These are phyloP conservation scores for Przewalskia tangutica DNA, from an alignment of 257 asterid species.

Conservation along the genomic window DNA sequence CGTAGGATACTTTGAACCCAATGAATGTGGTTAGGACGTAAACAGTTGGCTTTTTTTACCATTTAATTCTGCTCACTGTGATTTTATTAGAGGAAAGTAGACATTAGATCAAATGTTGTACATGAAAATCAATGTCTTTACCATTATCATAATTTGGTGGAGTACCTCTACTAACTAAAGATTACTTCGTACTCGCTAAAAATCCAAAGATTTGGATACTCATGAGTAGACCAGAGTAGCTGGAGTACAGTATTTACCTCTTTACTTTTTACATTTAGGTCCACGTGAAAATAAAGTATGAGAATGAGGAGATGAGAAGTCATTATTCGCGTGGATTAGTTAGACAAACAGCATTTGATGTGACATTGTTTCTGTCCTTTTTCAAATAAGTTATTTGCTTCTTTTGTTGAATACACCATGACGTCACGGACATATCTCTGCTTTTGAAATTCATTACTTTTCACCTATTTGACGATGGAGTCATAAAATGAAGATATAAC, in stretches of 20 bases:
- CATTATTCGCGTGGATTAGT: too few species aligned
- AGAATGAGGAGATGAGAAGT: not conserved
- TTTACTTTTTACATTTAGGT: not conserved
- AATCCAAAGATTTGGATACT: not conserved
- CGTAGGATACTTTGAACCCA: not conserved
- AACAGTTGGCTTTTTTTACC: not conserved
- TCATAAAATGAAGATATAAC: not conserved
- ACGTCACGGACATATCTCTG: not conserved
- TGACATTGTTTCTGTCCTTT: not conserved
- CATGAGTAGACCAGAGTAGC: not conserved
- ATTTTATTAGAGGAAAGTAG: not conserved
- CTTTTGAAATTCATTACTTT: not conserved
- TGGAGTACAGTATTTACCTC: not conserved
- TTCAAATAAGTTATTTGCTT: not conserved
- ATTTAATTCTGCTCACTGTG: not conserved
- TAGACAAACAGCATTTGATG: too few species aligned
- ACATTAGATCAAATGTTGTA: not conserved
- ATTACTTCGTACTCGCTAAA: not conserved
- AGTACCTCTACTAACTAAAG: not conserved
- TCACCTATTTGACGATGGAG: not conserved
- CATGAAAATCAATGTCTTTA: not conserved
- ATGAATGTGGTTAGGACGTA: not conserved
- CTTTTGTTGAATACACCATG: not conserved
- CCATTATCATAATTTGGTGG: not conserved
- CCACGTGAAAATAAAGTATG: not conserved